Conservation (phyloP, 768 basidiomycete species). For the Flagelloscypha sp. region DNA sequence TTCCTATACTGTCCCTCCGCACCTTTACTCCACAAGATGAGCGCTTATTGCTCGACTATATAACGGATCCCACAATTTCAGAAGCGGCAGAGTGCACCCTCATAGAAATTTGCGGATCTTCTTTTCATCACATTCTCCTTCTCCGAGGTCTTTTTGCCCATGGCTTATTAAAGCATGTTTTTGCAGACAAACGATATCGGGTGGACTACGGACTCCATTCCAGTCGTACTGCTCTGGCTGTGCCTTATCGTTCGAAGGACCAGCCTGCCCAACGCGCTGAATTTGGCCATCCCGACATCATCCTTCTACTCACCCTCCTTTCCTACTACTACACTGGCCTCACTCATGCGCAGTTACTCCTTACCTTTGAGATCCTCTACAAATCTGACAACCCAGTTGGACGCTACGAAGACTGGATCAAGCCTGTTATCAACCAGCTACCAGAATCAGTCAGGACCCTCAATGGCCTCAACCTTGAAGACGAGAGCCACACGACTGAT, state of each 20-base stretch:
- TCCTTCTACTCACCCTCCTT: conserved; percentile 26
- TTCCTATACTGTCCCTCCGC: conserved; percentile 10
- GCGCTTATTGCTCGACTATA: conserved; percentile 17
- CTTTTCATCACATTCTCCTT: conserved; percentile 20
- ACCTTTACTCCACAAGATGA: neutral
- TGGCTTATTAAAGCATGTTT: conserved; percentile 21
- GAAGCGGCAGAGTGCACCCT: neutral
- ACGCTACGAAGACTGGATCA: conserved; percentile 25
- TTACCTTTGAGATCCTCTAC: conserved; percentile 20
- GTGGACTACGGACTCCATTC: conserved; percentile 30
- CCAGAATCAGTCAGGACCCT: conserved; percentile 11
- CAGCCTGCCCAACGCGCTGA: conserved; percentile 28
- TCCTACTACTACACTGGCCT: conserved; percentile 30
- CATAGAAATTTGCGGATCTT: no score
- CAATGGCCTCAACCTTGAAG: conserved; percentile 15
- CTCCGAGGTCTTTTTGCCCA: conserved; percentile 26
- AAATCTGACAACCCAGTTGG: conserved; percentile 22
- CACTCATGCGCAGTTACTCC: conserved; percentile 17
- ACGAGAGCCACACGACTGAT: conserved; percentile 5
- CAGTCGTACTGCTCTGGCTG: conserved; percentile 25
- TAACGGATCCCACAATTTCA: conserved; percentile 7
- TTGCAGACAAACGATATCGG: conserved; percentile 28
- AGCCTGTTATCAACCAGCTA: conserved; percentile 3
- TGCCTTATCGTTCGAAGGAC: conserved; percentile 31
- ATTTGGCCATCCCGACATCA: conserved; percentile 29